Evolutionary conservation across 106 monocot species (phyloP).

Genomic region (Phalaenopsis equestris): DNA sequence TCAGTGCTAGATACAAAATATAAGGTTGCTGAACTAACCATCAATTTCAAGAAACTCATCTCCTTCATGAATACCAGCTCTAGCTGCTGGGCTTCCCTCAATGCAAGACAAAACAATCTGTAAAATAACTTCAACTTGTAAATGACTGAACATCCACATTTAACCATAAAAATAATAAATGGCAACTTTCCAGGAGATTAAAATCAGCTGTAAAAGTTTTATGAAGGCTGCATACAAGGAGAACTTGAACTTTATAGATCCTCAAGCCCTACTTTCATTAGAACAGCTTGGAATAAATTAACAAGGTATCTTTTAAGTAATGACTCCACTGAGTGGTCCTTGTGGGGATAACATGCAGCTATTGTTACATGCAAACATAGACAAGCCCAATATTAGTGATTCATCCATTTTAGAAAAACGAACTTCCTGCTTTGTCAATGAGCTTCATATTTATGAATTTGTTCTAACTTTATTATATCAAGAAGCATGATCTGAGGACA

Average conservation of each 20-base stretch:
- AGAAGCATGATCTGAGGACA: too few relatives aligned
- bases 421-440: too few relatives aligned
- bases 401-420: too few relatives aligned
- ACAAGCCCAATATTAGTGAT: too few relatives aligned
- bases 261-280: background rate
- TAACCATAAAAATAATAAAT: background rate
- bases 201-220: background rate
- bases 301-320: too few relatives aligned
- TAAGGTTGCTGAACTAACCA: slow-evolving; percentile 33
- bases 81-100: slow-evolving; percentile 86
- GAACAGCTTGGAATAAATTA: too few relatives aligned
- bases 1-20: background rate
- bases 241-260: background rate
- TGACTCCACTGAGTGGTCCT: too few relatives aligned
- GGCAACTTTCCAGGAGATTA: background rate
- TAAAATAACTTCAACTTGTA: background rate
- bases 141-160: background rate
- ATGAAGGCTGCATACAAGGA: background rate
- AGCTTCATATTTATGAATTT: too few relatives aligned
- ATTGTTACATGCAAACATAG: too few relatives aligned
- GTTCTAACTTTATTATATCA: too few relatives aligned
- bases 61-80: slow-evolving; percentile 87
- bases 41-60: slow-evolving; percentile 90
- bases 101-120: slow-evolving; percentile 92
- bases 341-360: too few relatives aligned